phyloP scores from a whole-genome alignment of 805 yeast genomes.

The Metschnikowia gelsemii region DNA sequence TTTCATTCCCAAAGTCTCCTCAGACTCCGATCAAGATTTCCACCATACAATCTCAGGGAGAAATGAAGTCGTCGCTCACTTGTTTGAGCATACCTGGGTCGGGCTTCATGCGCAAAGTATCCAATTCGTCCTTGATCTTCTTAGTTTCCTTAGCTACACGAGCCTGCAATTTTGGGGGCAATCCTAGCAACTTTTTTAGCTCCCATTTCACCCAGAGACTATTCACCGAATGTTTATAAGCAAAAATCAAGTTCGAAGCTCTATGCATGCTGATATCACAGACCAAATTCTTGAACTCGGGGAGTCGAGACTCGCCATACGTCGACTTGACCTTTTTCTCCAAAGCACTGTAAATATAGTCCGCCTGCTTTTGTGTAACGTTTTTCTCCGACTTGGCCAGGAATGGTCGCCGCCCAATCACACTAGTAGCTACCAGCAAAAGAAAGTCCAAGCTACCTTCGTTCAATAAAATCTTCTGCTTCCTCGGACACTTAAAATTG shows the following conservation, averaged over 20 bases:
- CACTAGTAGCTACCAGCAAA: slow-evolving; percentile 3
- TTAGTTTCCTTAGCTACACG: slow-evolving; percentile 1
- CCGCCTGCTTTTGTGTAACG: slow-evolving; percentile 16
- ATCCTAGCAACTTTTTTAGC: slow-evolving; percentile 29
- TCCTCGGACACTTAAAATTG: slow-evolving; percentile 23
- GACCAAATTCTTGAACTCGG: slow-evolving; percentile 16
- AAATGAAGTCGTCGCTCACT: too few species aligned
- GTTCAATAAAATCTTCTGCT: neutral
- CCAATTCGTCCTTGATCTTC: neutral
- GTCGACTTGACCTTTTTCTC: slow-evolving; percentile 1
- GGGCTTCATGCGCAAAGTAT: neutral
- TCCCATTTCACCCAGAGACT: slow-evolving; percentile 34
- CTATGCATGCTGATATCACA: slow-evolving; percentile 12
- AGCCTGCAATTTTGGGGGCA: slow-evolving; percentile 9
- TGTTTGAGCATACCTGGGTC: too few species aligned
- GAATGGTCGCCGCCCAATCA: slow-evolving; percentile 5
- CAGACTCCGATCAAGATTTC: too few species aligned
- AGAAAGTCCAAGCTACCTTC: slow-evolving; percentile 14
- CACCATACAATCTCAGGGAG: too few species aligned
- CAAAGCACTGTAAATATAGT: neutral
- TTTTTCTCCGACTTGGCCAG: slow-evolving; percentile 3
- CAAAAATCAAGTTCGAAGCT: slow-evolving; percentile 32
- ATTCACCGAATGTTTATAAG: slow-evolving; percentile 26
- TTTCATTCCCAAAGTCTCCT: too few species aligned
- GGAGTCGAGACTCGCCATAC: slow-evolving; percentile 12